A percentile compares a stretch with the other conserved stretches of the same genome.
These are phyloP conservation scores for Keithomyces neogunnii DNA, from an alignment of 2,329 filamentous ascomycete species.

Conservation along the genomic window DNA sequence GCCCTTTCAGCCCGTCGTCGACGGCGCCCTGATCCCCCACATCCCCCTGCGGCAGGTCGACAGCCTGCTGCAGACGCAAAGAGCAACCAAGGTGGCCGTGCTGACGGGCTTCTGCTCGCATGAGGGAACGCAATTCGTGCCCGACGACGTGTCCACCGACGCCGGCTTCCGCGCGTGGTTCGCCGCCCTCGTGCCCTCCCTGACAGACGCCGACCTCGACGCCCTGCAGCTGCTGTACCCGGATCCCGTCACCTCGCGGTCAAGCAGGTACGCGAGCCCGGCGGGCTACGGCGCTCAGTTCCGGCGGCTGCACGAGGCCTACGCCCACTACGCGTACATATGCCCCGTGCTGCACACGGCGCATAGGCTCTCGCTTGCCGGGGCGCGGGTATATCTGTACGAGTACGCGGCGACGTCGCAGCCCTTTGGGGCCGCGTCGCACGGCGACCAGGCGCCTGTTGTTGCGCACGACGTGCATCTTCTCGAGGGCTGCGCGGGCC, in stretches of 20 bases:
- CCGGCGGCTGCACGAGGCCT: slow-evolving; percentile 49
- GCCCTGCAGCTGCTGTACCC: slow-evolving; percentile 54
- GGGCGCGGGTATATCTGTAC: slow-evolving; percentile 43
- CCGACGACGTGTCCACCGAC: slow-evolving; percentile 34
- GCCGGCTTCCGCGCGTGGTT: slow-evolving; percentile 54
- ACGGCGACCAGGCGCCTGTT: slow-evolving; percentile 36
- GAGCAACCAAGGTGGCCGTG: slow-evolving; percentile 33
- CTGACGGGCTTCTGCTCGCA: slow-evolving; percentile 64
- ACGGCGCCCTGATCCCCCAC: slow-evolving; percentile 47
- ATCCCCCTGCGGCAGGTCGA: slow-evolving; percentile 14
- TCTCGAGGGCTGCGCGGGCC: slow-evolving; percentile 26
- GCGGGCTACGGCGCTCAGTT: slow-evolving; percentile 43
- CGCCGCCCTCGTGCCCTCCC: slow-evolving; percentile 47
- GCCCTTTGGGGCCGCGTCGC: slow-evolving; percentile 31
- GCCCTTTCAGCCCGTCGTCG: slow-evolving; percentile 64
- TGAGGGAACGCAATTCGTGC: slow-evolving; percentile 59
- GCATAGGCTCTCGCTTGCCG: slow-evolving; percentile 23
- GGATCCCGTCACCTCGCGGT: slow-evolving; percentile 36
- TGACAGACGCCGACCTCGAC: slow-evolving; percentile 42
- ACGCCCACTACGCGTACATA: slow-evolving; percentile 57
- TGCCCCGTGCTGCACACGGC: slow-evolving; percentile 55
- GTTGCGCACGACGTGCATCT: slow-evolving; percentile 33
- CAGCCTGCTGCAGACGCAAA: slow-evolving; percentile 33
- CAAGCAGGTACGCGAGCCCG: slow-evolving; percentile 32
- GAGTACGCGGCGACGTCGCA: slow-evolving; percentile 45